Evolutionary conservation across 2,329 filamentous ascomycete genomes (phyloP), one percentile per base, ranked within the genome.

Genomic region (Hysterium pulicare): DNA sequence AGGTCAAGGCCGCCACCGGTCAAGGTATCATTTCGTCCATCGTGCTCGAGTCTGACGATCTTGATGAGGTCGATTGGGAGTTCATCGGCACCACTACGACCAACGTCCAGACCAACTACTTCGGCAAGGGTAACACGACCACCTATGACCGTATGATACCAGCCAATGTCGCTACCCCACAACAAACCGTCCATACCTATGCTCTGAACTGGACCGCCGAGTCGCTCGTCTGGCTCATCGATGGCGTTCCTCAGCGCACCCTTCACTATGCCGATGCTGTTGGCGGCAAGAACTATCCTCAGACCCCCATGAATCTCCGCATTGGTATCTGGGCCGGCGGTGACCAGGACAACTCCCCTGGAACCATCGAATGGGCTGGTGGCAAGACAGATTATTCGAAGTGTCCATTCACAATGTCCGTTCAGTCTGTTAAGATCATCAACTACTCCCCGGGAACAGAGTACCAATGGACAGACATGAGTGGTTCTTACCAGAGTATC

Each of bases 61-160:
- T 91, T 11, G 90, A 95, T 62, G 88, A 95, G 68, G 83, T 95
- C 31, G 90, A 95, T 61, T 91, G 87, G 72, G 87, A 93, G 61
- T 86, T 87, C 59, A 76, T 89, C 45, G 87, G 87, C 34, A 76
- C 76, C 43, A 83, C 87, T 58, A 67, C 71, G 42, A 79, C 74
- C 13, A 68, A 75, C 24, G 84, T 79, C 7, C 76, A 86, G 54
- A 84, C 80, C 53, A 90, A 91, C 71, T 91, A 84, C 69, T 87
- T 86, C 69, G 79, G 82, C 71, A 86, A 87, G 73, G 86, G 85
- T 37, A 73, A 87, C 67, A 82, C 78, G 41, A 77, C 77, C n/a
- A 77, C 77, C 44, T 89, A 82, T 67, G 82, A 89, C 69, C 83
- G 85, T 48, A 84, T 79, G 59, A 74, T 74, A 43, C 83, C 79